These are phyloP conservation scores for Melaleuca alternifolia DNA, from an alignment of 345 rosid genomes.

Conservation along the genomic window DNA sequence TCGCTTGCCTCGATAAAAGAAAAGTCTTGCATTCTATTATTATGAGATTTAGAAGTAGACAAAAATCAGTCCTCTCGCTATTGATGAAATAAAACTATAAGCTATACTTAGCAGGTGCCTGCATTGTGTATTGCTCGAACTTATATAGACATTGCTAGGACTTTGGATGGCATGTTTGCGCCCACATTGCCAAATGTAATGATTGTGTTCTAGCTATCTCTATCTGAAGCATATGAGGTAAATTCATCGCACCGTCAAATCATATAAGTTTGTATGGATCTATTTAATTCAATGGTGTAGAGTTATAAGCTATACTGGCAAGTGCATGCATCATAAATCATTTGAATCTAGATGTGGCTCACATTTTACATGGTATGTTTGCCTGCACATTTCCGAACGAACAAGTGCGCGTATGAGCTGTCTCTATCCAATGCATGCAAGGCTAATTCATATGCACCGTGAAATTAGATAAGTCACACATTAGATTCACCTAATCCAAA, in stretches of 20 bases:
- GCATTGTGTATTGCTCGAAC: too few species aligned
- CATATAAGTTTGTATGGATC: too few species aligned
- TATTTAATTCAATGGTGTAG: too few species aligned
- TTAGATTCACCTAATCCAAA: not conserved
- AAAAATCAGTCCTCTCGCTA: not conserved
- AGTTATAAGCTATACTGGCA: too few species aligned
- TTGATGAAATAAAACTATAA: not conserved
- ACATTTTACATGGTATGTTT: not conserved
- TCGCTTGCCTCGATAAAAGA: not conserved
- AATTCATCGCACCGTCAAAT: too few species aligned
- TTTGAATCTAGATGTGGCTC: too few species aligned
- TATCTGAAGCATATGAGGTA: too few species aligned
- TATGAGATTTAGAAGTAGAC: not conserved
- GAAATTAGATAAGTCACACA: not conserved
- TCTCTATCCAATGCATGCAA: not conserved
- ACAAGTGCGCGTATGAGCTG: not conserved
- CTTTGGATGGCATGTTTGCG: not conserved
- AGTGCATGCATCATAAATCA: too few species aligned
- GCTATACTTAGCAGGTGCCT: too few species aligned
- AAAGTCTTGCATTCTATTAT: not conserved
- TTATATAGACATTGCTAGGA: too few species aligned
- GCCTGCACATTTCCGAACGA: not conserved
- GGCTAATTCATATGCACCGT: not conserved
- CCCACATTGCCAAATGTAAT: accelerated
- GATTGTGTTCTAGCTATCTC: too few species aligned